Base-by-base conservation (phyloP, 495 filamentous ascomycete species). In the Patellaria atrata region DNA sequence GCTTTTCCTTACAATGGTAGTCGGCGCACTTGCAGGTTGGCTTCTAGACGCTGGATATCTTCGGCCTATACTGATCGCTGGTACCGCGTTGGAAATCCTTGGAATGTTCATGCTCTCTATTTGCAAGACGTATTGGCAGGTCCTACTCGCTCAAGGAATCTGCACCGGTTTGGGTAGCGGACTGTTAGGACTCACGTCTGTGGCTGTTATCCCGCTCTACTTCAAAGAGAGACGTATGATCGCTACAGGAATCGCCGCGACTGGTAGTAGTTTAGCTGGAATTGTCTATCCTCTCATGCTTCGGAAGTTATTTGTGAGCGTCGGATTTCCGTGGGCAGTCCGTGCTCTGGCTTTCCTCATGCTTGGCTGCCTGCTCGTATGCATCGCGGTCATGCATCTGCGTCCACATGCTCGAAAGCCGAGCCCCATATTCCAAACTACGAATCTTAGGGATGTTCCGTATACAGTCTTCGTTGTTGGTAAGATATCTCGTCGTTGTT, bases 31-130 rank as follows among this genome's bases (percentile, higher is more conserved):
- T 5, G 35, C 53, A 8, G 55, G 55, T 4, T 31, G 40, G 13
- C 29, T 51, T 3, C 47, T 54, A 27, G 55, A 59, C 29, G 11
- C 39, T 13, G 51, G 54, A 6, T 54, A 57, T 35, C 54, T 57
- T 38, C 43, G 51, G 1, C 28, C 22, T 30, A 36, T 52, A 50
- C 44, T 56, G 30, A 42, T 34, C 15, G 24, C 40, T 5, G 46
- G 46, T 0, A 50, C 42, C 16, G 45, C 43, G 18, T 21, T 50
- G 24, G 38, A 45, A 10, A 43, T 50, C 11, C 35, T 50, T 24
- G 46, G 46, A 1, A 50, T 50, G 22, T 45, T 50, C 42, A 50
- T 50, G 46, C 30, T 50, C 11, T 39, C 34, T 38, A 16, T 50
- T 15, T 41, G 24, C 13, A 45, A 19, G 5, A 27, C 42, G 32